Conservation (phyloP, 805 yeast genomes). For the Ogataea thermomethanolica region DNA sequence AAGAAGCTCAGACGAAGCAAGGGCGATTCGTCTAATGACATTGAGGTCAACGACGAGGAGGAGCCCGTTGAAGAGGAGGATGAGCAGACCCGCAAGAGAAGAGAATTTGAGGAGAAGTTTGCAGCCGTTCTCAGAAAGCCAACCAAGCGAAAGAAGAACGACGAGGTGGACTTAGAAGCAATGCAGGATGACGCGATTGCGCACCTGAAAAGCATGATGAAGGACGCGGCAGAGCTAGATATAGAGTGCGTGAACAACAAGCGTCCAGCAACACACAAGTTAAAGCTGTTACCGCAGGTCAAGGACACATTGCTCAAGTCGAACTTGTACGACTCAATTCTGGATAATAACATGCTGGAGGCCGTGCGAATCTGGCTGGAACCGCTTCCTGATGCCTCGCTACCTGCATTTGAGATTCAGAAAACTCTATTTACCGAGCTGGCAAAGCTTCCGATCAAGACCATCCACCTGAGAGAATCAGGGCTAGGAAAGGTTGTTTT, state of each 20-base stretch:
- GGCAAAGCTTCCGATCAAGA: conserved; percentile 81
- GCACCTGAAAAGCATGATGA: conserved; percentile 82
- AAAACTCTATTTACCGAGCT: conserved; percentile 77
- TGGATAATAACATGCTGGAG: conserved; percentile 90
- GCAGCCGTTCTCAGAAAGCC: conserved; percentile 69
- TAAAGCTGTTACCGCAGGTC: conserved; percentile 77
- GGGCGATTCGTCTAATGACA: conserved; percentile 4
- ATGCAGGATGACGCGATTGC: conserved; percentile 91
- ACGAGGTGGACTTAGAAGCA: conserved; percentile 91
- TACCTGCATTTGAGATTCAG: conserved; percentile 97
- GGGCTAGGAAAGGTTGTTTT: conserved; percentile 91
- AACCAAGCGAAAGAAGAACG: conserved; percentile 61
- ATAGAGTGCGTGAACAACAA: conserved; percentile 55
- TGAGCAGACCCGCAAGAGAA: conserved; percentile 49
- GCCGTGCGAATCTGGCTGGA: conserved; percentile 96
- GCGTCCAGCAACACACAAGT: conserved; percentile 69
- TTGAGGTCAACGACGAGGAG: conserved; percentile 6
- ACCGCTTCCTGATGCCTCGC: conserved; percentile 95
- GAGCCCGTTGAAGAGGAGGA: conserved; percentile 19
- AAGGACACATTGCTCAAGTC: conserved; percentile 72
- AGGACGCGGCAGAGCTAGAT: conserved; percentile 76
- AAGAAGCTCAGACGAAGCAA: conserved; percentile 15
- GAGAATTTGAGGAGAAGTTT: conserved; percentile 76
- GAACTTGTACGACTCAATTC: conserved; percentile 82
- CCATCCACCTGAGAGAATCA: conserved; percentile 90